phyloP scores from a whole-genome alignment of 495 filamentous ascomycete genomes.

The Pseudomonodictys pantanalensis region DNA sequence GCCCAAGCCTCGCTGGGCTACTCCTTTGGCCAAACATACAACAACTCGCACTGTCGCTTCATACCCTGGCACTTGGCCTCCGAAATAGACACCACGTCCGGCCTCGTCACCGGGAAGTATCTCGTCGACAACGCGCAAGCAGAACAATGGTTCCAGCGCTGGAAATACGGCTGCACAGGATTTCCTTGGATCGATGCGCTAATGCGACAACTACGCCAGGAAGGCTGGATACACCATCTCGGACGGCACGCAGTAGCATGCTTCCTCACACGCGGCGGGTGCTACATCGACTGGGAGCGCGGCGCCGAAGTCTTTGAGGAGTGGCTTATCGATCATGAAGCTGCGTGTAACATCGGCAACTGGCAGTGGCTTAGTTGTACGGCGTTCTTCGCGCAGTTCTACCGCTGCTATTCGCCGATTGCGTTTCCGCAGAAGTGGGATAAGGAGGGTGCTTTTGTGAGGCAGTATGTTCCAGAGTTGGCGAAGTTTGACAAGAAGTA shows the following conservation, averaged over 20 bases:
- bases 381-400: constrained; percentile 65
- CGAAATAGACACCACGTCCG: constrained; percentile 43
- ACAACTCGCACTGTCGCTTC: constrained; percentile 61
- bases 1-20: constrained; percentile 64
- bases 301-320: constrained; percentile 74
- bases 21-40: constrained; percentile 54
- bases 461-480: constrained; percentile 62
- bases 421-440: constrained; percentile 69
- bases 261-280: constrained; percentile 69
- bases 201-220: constrained; percentile 65
- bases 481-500: constrained; percentile 58
- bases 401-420: constrained; percentile 63
- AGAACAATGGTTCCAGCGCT: constrained; percentile 61
- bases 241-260: constrained; percentile 70
- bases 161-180: constrained; percentile 62
- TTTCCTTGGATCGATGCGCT: constrained; percentile 74
- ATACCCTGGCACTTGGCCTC: constrained; percentile 69
- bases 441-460: constrained; percentile 57
- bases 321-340: constrained; percentile 67
- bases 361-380: constrained; percentile 76
- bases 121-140: constrained; percentile 55
- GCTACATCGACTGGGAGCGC: constrained; percentile 70
- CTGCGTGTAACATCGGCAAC: constrained; percentile 65
- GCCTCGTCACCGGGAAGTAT: constrained; percentile 51
- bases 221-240: constrained; percentile 75